Evolutionary conservation across 2,329 filamentous ascomycete species (phyloP).

Genomic region (Metarhizium robertsii): DNA sequence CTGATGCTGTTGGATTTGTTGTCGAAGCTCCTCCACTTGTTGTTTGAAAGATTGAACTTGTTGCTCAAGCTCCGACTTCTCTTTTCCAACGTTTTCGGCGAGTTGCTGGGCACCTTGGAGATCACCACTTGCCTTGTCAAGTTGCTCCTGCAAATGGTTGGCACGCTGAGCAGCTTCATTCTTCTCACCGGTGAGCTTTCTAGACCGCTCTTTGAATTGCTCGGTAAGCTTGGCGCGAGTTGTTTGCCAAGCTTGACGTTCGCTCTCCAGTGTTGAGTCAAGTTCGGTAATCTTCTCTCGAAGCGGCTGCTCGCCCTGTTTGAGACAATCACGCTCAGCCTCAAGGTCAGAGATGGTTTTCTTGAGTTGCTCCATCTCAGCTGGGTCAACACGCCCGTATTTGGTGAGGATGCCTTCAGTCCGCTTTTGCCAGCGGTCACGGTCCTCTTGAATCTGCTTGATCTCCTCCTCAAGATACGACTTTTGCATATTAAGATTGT

Average conservation of each 20-base stretch:
- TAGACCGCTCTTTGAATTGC: slow-evolving; percentile 54
- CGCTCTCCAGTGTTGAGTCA: slow-evolving; percentile 41
- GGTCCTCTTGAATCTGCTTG: slow-evolving; percentile 79
- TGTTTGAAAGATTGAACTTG: slow-evolving; percentile 35
- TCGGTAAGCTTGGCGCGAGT: slow-evolving; percentile 45
- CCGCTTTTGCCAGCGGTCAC: slow-evolving; percentile 91
- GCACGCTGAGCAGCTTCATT: slow-evolving; percentile 42
- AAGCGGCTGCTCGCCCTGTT: slow-evolving; percentile 40
- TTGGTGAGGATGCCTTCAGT: slow-evolving; percentile 93
- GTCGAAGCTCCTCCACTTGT: slow-evolving; percentile 28
- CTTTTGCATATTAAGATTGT: slow-evolving; percentile 73
- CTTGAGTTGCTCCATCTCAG: slow-evolving; percentile 84
- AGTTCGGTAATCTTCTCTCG: slow-evolving; percentile 43
- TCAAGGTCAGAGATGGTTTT: slow-evolving; percentile 60
- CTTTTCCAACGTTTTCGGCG: slow-evolving; percentile 19
- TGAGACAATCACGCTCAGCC: slow-evolving; percentile 51
- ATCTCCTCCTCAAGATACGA: slow-evolving; percentile 80
- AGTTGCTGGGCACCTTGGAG: slow-evolving; percentile 39
- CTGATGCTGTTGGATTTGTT: slow-evolving; percentile 19
- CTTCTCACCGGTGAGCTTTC: slow-evolving; percentile 44
- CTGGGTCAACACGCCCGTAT: slow-evolving; percentile 90
- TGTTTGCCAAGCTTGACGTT: slow-evolving; percentile 44
- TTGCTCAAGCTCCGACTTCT: slow-evolving; percentile 29
- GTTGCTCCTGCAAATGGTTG: slow-evolving; percentile 39
- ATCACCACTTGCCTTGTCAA: slow-evolving; percentile 42